These are phyloP conservation scores for Penicillium silybi DNA, from an alignment of 495 filamentous ascomycete species.

Conservation along the genomic window DNA sequence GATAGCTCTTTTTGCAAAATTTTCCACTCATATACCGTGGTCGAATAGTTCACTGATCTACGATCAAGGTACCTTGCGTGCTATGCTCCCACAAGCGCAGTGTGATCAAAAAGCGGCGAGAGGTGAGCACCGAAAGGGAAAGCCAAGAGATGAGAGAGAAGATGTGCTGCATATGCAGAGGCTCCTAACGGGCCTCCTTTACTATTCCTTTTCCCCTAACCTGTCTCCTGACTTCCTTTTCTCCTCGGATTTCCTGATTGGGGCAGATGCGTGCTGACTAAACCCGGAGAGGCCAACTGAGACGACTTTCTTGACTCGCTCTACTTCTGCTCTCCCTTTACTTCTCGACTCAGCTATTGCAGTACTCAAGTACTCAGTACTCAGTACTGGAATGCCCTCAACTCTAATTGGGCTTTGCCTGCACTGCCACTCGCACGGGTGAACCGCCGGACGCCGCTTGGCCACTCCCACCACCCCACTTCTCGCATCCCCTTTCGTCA, in stretches of 20 bases:
- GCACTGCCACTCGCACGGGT: background rate
- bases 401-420: background rate
- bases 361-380: too few species aligned
- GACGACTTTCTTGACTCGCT: too few species aligned
- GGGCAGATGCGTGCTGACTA: background rate
- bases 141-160: background rate
- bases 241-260: background rate
- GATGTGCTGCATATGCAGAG: background rate
- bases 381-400: background rate
- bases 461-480: background rate
- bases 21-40: too few species aligned
- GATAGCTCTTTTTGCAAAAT: too few species aligned
- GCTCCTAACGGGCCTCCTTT: background rate
- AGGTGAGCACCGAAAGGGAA: background rate
- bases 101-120: background rate
- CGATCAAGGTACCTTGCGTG: too few species aligned
- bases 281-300: background rate
- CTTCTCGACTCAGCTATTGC: background rate
- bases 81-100: too few species aligned
- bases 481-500: conserved; percentile 18
- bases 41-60: too few species aligned
- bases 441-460: background rate
- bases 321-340: background rate
- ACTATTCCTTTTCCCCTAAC: background rate
- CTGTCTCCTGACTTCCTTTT: background rate